These are phyloP conservation scores for Wallacemonas sp. DNA, from an alignment of 208 protist genomes.

Conservation along the genomic window DNA sequence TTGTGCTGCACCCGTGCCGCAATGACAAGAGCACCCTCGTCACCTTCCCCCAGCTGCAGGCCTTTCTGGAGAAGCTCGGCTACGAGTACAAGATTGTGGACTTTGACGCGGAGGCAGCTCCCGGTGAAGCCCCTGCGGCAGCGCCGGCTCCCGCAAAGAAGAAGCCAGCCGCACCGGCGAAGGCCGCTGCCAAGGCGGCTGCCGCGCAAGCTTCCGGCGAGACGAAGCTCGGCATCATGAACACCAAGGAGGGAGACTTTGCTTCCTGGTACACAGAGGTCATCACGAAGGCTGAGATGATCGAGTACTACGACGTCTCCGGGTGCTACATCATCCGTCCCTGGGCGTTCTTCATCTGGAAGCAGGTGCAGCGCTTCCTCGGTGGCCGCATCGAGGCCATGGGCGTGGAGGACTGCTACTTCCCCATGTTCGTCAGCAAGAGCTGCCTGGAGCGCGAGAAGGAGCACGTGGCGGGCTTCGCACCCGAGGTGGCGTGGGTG, in stretches of 20 bases:
- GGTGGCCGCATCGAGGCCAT: conserved; percentile 87
- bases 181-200: conserved; percentile 21
- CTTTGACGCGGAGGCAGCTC: conserved; percentile 36
- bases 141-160: conserved; percentile 16
- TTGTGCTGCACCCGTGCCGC: conserved; percentile 81
- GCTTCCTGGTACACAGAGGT: conserved; percentile 97
- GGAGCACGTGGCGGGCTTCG: conserved; percentile 99
- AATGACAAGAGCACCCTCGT: conserved; percentile 83
- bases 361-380: conserved; percentile 90
- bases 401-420: conserved; percentile 97
- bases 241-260: conserved; percentile 92
- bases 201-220: conserved; percentile 25
- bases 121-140: not conserved
- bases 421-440: conserved; percentile 98
- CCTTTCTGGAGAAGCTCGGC: conserved; percentile 65
- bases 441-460: conserved; percentile 95
- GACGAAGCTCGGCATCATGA: conserved; percentile 88
- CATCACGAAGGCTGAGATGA: conserved; percentile 97
- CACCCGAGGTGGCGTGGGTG: conserved; percentile 96
- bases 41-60: conserved; percentile 50
- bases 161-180: conserved; percentile 8
- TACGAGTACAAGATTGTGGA: conserved; percentile 67
- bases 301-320: conserved; percentile 99
- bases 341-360: conserved; percentile 97
- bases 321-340: conserved; percentile 99